These are phyloP conservation scores for Cyclotella atomus DNA, from an alignment of 108 stramenopile genomes.

Conservation along the genomic window DNA sequence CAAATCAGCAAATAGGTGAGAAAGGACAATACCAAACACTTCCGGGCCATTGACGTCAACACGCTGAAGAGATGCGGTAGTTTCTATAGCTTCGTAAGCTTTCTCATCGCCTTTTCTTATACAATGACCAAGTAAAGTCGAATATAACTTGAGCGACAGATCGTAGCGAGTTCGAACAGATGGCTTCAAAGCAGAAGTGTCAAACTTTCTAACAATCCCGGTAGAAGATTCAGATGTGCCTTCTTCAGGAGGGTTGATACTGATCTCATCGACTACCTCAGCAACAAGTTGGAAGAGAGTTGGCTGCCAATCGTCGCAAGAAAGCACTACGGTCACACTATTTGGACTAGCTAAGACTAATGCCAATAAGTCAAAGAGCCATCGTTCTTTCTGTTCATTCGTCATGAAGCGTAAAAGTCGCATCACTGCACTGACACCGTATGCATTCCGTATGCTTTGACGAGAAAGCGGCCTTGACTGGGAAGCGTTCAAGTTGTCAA, in stretches of 20 bases:
- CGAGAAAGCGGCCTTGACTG: constrained; percentile 17
- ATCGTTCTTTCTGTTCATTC: constrained; percentile 58
- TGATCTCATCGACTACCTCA: constrained; percentile 73
- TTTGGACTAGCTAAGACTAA: constrained; percentile 43
- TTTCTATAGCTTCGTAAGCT: constrained; percentile 69
- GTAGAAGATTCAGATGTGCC: background rate
- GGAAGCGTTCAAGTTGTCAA: constrained; percentile 18
- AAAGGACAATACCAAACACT: constrained; percentile 74
- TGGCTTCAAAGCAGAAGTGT: constrained; percentile 39
- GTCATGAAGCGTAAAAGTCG: constrained; percentile 79
- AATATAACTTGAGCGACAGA: constrained; percentile 77
- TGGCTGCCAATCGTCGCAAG: constrained; percentile 78
- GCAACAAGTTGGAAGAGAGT: constrained; percentile 76
- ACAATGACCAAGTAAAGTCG: constrained; percentile 70
- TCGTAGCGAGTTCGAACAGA: constrained; percentile 62
- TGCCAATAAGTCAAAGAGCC: constrained; percentile 66
- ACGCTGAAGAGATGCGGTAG: constrained; percentile 78
- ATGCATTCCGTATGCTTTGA: constrained; percentile 46
- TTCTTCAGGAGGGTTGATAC: constrained; percentile 19
- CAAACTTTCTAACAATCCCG: constrained; percentile 11
- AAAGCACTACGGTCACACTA: constrained; percentile 48
- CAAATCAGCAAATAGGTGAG: constrained; percentile 75
- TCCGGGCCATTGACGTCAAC: constrained; percentile 75
- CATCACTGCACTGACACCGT: constrained; percentile 61
- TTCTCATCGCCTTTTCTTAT: constrained; percentile 76